These are phyloP conservation scores for Vickermania ingenoplastis DNA, from an alignment of 208 protist species.

Conservation along the genomic window DNA sequence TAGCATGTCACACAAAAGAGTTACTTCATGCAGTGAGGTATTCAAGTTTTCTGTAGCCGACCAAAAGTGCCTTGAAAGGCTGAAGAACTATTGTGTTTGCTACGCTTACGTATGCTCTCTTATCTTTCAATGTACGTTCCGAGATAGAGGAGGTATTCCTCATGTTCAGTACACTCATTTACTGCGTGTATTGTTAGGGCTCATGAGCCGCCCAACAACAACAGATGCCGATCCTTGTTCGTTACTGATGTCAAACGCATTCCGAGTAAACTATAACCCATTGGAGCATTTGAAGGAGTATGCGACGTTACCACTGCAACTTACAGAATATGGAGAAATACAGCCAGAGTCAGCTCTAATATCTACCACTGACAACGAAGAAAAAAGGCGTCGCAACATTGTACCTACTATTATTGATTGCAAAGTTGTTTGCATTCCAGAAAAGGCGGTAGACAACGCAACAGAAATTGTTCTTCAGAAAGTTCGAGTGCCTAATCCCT, in stretches of 20 bases:
- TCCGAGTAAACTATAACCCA: not conserved
- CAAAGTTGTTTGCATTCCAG: not conserved
- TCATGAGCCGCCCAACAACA: not conserved
- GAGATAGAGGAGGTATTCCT: not conserved
- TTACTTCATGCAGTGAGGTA: not conserved
- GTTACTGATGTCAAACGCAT: not conserved
- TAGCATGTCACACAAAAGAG: not conserved
- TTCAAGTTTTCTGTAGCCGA: not conserved
- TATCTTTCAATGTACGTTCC: not conserved
- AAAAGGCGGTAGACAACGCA: slow-evolving; percentile 1
- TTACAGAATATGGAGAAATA: slow-evolving; percentile 16
- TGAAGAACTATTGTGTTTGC: not conserved
- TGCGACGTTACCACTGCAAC: slow-evolving; percentile 4
- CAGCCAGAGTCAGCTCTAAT: slow-evolving; percentile 38
- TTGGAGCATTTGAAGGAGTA: not conserved
- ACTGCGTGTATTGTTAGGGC: not conserved
- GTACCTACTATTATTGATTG: slow-evolving; percentile 17
- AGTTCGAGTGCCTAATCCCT: slow-evolving; percentile 25
- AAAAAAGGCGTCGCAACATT: slow-evolving; percentile 50
- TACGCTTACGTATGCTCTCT: not conserved
- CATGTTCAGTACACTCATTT: not conserved
- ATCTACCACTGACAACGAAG: slow-evolving; percentile 34
- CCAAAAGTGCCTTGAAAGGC: not conserved
- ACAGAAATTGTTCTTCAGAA: slow-evolving; percentile 32
- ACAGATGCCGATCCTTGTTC: not conserved